These are phyloP conservation scores for Pseudogymnoascus sp. DNA, from an alignment of 2,329 filamentous ascomycete species.

Conservation along the genomic window DNA sequence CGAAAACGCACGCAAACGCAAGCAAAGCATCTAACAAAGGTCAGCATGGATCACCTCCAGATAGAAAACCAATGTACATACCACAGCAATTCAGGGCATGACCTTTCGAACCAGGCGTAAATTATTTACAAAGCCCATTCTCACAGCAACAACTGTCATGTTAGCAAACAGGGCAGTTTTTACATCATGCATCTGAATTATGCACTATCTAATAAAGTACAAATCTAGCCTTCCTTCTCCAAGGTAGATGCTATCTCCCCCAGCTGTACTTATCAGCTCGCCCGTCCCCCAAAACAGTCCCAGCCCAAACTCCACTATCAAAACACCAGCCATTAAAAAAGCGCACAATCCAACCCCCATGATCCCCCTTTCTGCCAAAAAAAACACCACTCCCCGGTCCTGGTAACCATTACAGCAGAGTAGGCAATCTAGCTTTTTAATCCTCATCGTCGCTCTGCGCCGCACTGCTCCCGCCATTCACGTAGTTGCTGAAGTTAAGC, in stretches of 20 bases:
- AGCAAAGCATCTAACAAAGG: not conserved
- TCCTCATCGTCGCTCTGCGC: constrained; percentile 48
- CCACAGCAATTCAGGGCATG: not conserved
- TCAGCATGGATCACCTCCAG: not conserved
- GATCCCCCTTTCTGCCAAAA: not conserved
- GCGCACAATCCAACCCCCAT: not conserved
- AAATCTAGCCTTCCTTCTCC: constrained; percentile 22
- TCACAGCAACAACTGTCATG: not conserved
- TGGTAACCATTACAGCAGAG: constrained; percentile 7
- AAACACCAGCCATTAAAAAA: constrained; percentile 9
- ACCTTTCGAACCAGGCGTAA: not conserved
- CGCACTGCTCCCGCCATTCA: constrained; percentile 35
- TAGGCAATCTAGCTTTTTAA: constrained; percentile 11
- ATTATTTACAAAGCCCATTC: not conserved
- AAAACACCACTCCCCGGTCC: constrained; percentile 7
- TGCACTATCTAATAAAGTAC: constrained; percentile 27
- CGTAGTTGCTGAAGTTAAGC: constrained; percentile 49
- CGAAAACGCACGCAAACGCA: not conserved
- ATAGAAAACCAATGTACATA: not conserved
- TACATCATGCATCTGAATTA: constrained; percentile 7
- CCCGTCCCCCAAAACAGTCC: not conserved
- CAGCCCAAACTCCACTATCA: not conserved
- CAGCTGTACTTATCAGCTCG: constrained; percentile 7
- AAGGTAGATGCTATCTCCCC: constrained; percentile 8
- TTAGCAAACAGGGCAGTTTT: not conserved